Evolutionary conservation across 345 rosid genomes (phyloP).

Genomic region (Chamaenerion angustifolium): DNA sequence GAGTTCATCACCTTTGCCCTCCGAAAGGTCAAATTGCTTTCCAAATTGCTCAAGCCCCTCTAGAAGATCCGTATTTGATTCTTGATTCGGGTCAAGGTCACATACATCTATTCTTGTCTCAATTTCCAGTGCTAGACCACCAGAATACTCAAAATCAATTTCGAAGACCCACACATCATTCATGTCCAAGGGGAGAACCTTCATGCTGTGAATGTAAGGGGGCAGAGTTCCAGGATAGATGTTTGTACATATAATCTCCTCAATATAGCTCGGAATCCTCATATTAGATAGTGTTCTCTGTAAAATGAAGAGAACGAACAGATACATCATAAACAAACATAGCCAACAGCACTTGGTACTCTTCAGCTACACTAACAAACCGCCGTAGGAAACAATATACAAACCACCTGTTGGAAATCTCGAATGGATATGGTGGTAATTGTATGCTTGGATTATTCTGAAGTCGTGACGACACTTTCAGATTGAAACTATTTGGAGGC

Average conservation of each 20-base stretch:
- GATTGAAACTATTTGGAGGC: too few species aligned
- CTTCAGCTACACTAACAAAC: too few species aligned
- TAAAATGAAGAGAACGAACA: conserved; percentile 4
- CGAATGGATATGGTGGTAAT: too few species aligned
- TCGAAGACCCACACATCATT: conserved; percentile 89
- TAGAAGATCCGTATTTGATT: conserved; percentile 42
- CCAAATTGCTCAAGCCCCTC: conserved; percentile 62
- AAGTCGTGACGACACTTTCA: too few species aligned
- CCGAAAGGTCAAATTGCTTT: conserved; percentile 45
- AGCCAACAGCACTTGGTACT: too few species aligned
- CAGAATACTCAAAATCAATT: conserved; percentile 77
- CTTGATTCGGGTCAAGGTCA: conserved; percentile 31
- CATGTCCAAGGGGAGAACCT: conserved; percentile 66
- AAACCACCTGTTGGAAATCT: too few species aligned
- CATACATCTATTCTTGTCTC: conserved; percentile 73
- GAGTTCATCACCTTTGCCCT: conserved; percentile 28
- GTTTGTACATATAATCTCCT: conserved; percentile 55
- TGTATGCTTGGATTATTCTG: too few species aligned
- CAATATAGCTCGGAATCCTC: conserved; percentile 84
- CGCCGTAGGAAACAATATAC: too few species aligned
- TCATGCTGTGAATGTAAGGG: conserved; percentile 68
- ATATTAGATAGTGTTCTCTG: conserved; percentile 76
- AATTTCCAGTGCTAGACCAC: conserved; percentile 49
- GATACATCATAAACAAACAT: background rate
- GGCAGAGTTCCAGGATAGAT: conserved; percentile 63